These are phyloP conservation scores for Fennellomyces sp. DNA, from an alignment of 371 early-diverging fungal species.

Conservation along the genomic window DNA sequence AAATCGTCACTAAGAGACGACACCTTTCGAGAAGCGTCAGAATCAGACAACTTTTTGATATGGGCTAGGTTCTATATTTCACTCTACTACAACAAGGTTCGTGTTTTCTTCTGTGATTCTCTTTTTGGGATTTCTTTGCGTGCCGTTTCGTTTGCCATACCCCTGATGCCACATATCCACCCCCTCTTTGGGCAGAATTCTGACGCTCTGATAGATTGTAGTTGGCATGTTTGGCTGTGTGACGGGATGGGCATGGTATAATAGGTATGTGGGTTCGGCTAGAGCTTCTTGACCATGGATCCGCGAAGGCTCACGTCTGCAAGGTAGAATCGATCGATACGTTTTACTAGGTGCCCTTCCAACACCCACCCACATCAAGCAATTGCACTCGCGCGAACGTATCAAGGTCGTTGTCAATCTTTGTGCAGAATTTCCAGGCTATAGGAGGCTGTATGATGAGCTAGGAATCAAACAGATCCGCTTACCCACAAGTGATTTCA, in stretches of 20 bases:
- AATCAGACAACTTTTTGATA: constrained; percentile 23
- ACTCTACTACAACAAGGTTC: constrained; percentile 47
- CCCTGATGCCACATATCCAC: neutral
- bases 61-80: constrained; percentile 44
- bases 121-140: neutral
- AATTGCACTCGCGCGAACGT: constrained; percentile 25
- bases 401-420: constrained; percentile 38
- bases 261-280: too few relatives aligned
- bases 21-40: constrained; percentile 34
- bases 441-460: constrained; percentile 32
- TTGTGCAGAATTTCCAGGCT: constrained; percentile 52
- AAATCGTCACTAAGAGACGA: constrained; percentile 27
- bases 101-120: neutral
- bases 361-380: constrained; percentile 40
- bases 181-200: neutral
- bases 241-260: constrained; percentile 51
- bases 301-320: neutral
- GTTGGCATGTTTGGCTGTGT: constrained; percentile 45
- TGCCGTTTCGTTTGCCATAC: neutral
- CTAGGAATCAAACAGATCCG: constrained; percentile 34
- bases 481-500: constrained; percentile 44
- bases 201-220: constrained; percentile 22
- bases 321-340: constrained; percentile 30
- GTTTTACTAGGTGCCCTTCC: constrained; percentile 50
- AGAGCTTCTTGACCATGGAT: too few relatives aligned